Base-by-base conservation (phyloP, 148 eudicot species). In the Chenopodium suecicum region DNA sequence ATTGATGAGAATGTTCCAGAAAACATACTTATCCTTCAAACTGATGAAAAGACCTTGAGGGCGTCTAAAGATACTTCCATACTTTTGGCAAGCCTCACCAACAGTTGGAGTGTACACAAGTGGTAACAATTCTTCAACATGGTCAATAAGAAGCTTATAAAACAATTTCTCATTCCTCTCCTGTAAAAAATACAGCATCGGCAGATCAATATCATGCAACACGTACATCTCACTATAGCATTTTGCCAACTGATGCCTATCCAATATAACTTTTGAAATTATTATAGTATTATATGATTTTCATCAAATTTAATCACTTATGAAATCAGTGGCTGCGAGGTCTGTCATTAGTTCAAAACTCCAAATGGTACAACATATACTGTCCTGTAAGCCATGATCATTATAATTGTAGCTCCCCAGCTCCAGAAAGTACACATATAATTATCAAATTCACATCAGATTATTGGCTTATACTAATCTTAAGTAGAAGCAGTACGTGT, bases 81-180 rank as follows among this genome's bases (percentile, higher is more conserved):
- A 95, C 82, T 93, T 92, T 89, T 96, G 99, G 88, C 99, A 96
- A 74, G 97, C 99, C 88, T 96, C 98, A 65, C 99, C 99, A 56
- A 96, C 98, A 44, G 85, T 83, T 4, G 99, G 99, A 75, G 99
- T 94, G 83, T 96, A 96, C 69, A 96, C 98, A 71, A 92, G 80
- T 16, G 99, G 99, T 64, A 96, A 87, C 62, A 96, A 82, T 77
- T 96, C 99, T 88, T 96, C 99, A 37, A 96, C 99, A 85, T 95
- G 86, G 84, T 95, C 99, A 27, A 95, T 86, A 31, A 95, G 94
- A 82, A 95, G 91, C 88, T 95, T 96, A 85, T 93, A 96, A 78
- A 96, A 96, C 46, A 96, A 85, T 86, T 87, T 91, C 79, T 91
- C 98, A 65, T 95, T 95, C 87, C 94, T 90, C 88, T 95, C 99